Evolutionary conservation across 83 land plant genomes (phyloP).

Genomic region (Diphasiastrum complanatum): DNA sequence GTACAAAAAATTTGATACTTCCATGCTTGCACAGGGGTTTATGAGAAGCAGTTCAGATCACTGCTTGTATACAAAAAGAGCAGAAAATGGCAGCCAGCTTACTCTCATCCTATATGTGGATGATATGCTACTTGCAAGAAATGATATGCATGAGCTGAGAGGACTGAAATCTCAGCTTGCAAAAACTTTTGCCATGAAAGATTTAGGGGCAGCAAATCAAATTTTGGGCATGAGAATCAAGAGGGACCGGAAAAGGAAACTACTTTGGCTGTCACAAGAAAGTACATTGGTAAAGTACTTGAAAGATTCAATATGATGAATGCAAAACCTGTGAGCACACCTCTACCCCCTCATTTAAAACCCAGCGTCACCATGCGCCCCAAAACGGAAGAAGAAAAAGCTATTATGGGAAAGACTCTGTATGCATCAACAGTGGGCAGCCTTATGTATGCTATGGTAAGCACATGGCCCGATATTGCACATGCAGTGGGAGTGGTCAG

Average conservation of each 20-base stretch:
- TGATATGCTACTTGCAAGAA: constrained; percentile 19
- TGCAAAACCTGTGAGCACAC: constrained; percentile 7
- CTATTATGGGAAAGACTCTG: constrained; percentile 9
- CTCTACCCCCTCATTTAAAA: background rate
- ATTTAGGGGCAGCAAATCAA: constrained; percentile 19
- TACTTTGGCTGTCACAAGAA: constrained; percentile 13
- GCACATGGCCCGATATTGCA: constrained; percentile 5
- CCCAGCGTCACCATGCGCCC: background rate
- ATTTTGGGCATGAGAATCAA: constrained; percentile 21
- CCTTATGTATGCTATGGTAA: constrained; percentile 30
- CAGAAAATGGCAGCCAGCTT: background rate
- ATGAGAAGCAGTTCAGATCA: constrained; percentile 14
- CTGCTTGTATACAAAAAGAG: constrained; percentile 17
- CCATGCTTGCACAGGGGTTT: constrained; percentile 7
- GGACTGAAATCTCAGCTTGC: constrained; percentile 6
- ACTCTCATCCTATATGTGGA: constrained; percentile 21
- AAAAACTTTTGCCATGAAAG: constrained; percentile 6
- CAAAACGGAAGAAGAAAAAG: background rate
- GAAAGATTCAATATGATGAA: constrained; percentile 14
- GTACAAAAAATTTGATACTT: constrained; percentile 23
- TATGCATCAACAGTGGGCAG: constrained; percentile 19
- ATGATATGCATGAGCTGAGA: constrained; percentile 2
- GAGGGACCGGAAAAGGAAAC: background rate
- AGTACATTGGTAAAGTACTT: constrained; percentile 18
- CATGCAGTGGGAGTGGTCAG: constrained; percentile 17